These are phyloP conservation scores for Santalum album DNA, from an alignment of 164 flowering plant species.

Conservation along the genomic window DNA sequence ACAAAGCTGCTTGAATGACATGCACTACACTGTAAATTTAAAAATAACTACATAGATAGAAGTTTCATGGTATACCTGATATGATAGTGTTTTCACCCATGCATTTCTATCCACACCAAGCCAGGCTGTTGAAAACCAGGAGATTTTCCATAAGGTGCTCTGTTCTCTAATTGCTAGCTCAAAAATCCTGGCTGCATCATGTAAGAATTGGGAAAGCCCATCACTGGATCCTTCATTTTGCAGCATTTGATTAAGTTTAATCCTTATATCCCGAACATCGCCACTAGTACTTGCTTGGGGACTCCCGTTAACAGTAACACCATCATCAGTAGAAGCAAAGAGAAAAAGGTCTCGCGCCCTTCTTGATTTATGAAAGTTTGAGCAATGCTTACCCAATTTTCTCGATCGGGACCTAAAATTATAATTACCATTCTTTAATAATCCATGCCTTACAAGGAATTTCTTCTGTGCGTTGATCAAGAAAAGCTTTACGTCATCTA, in stretches of 20 bases:
- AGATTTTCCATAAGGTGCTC: constrained; percentile 29
- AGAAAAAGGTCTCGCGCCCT: constrained; percentile 21
- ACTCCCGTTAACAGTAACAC: constrained; percentile 68
- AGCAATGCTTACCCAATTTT: constrained; percentile 17
- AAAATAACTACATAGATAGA: not conserved
- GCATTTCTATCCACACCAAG: constrained; percentile 80
- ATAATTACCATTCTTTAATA: constrained; percentile 17
- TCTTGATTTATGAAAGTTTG: constrained; percentile 26
- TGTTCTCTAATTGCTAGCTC: constrained; percentile 75
- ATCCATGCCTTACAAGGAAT: constrained; percentile 20
- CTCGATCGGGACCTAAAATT: constrained; percentile 13
- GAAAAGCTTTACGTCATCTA: constrained; percentile 21
- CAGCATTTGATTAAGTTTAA: constrained; percentile 52
- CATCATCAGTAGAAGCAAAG: constrained; percentile 72
- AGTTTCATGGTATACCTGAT: constrained; percentile 52
- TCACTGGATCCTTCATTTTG: constrained; percentile 50
- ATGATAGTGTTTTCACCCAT: constrained; percentile 80
- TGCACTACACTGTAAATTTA: too few species aligned
- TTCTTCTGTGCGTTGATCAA: constrained; percentile 37
- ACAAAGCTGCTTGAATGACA: too few species aligned
- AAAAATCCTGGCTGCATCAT: constrained; percentile 90
- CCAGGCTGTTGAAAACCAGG: constrained; percentile 92
- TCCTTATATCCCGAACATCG: constrained; percentile 61
- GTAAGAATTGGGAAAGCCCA: constrained; percentile 71
- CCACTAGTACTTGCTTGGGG: constrained; percentile 40